Base-by-base conservation (phyloP, 306 rosid genomes). In the Sphenostylis stenocarpa region DNA sequence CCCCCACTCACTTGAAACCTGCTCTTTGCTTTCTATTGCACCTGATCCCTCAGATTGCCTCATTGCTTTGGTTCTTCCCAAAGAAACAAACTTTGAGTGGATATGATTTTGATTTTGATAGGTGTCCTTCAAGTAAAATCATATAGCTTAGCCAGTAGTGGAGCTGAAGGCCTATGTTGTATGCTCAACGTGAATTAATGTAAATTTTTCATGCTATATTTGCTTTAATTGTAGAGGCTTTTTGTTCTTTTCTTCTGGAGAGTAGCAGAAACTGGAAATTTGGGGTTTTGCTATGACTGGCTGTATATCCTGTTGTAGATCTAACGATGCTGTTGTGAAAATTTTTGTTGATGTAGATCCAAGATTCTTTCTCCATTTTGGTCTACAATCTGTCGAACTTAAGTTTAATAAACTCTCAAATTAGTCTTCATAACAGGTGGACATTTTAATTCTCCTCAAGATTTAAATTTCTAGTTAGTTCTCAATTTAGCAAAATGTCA, bases 21-120 rank as follows among this genome's bases (percentile, higher is more conserved):
- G 97, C 76, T 81, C 93, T 17, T 72, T 92, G 91, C 92, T 95
- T 80, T 89, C 97, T 4, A 83, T 95, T 72, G 82, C 91, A 33
- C 92, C 92, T 5, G 81, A 84, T 67, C 85, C 93, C 21, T 84
- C 92, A 7, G 97, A 89, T 79, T 84, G 92, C 81, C 97, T 95
- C 26, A 87, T 95, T 74, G 97, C 88, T 45, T 83, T 95, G 90
- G 86, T 95, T 80, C 81, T 95, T 73, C 97, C 98, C 15, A 95
- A 95, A 84, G 97, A 95, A 80, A 90, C 97, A 24, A 92, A 90
- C 73, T 95, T 82, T 45, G 98, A 95, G 73, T 95, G 98, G 98
- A 79, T 85, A 38, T 95, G 80, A 91, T 62, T 84, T 31, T 95
- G 80, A 91, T 62, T 84, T 31, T 95, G 80, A 91, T 66, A 19